Base-by-base conservation (phyloP, 2,329 filamentous ascomycete species). In the Pleurostoma richardsiae region DNA sequence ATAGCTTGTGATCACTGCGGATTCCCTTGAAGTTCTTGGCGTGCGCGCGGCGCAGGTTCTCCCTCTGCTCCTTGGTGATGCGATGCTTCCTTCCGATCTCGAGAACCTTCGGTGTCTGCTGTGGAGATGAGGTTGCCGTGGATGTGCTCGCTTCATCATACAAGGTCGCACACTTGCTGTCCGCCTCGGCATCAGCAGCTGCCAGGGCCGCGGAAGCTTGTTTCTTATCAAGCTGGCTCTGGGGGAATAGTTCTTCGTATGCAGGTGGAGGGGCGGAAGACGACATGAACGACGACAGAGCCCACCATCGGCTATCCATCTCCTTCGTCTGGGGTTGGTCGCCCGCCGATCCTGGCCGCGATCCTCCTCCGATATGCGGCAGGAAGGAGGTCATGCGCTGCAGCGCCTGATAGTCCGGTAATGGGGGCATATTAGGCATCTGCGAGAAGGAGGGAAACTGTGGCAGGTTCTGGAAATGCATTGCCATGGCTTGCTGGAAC, bases 201-300 rank as follows among this genome's bases (percentile, higher is more conserved):
- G 82, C 82, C 45, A 72, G 71, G 6, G 73, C 71, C 1, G 77
- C 79, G n/a, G 79, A 77, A 19, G 74, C 68, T 55, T 79, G 74
- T 62, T 86, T 85, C 28, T 65, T 67, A 47, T 83, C 77, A 11
- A 73, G 52, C 40, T 74, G 70, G 45, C 71, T 65, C 39, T 70
- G 68, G 33, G 86, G 88, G 61, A 83, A 94, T 29, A 94, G 79
- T 42, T 91, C 88, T 45, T 90, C 83, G 54, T 94, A 94, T 0
- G 88, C 80, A 7, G 88, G 88, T 6, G 87, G 87, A 30, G 79
- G 72, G 4, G 73, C 69, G 7, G 79, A 66, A 38, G 66, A 63
- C 44, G 68, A 66, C 56, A 76, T 72, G 36, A 74, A 67, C 6
- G 81, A 80, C 40, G 85, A 76, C 29, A 85, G 68, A 58, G 86